A percentile compares a stretch with the other conserved stretches of the same genome.
phyloP scores from a whole-genome alignment of 345 rosid genomes.

The rapeseed (Brassica napus) region DNA sequence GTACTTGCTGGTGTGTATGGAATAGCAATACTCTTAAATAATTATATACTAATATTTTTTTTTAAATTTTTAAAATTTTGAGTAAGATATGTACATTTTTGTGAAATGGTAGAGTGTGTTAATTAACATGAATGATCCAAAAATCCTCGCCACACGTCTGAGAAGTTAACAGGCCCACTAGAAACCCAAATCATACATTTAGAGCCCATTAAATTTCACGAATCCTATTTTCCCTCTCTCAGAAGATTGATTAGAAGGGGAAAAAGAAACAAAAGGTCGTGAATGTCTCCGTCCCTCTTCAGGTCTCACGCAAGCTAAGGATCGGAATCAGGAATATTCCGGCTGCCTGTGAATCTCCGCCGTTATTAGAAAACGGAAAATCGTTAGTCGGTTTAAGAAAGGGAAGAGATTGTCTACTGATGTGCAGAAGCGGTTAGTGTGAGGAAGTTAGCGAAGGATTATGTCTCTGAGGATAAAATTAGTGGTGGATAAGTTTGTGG shows the following conservation, averaged over 20 bases:
- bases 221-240: constrained; percentile 19
- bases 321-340: constrained; percentile 5
- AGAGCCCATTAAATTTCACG: neutral
- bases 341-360: constrained; percentile 17
- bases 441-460: constrained; percentile 20
- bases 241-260: neutral
- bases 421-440: constrained; percentile 2
- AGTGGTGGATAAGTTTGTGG: constrained; percentile 94
- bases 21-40: no score
- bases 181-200: neutral
- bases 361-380: neutral
- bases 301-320: constrained; percentile 34
- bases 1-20: no score
- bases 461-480: constrained; percentile 85
- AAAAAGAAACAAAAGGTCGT: constrained; percentile 29
- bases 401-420: neutral
- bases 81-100: no score
- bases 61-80: no score
- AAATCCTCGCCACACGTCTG: neutral
- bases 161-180: neutral
- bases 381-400: neutral
- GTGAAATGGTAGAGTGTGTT: no score
- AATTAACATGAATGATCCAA: no score
- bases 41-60: no score
- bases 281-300: constrained; percentile 31